A percentile compares a stretch with the other conserved stretches of the same genome.
Evolutionary conservation across 129 eudicot species (phyloP).

Genomic region (Artemisia tridentata): DNA sequence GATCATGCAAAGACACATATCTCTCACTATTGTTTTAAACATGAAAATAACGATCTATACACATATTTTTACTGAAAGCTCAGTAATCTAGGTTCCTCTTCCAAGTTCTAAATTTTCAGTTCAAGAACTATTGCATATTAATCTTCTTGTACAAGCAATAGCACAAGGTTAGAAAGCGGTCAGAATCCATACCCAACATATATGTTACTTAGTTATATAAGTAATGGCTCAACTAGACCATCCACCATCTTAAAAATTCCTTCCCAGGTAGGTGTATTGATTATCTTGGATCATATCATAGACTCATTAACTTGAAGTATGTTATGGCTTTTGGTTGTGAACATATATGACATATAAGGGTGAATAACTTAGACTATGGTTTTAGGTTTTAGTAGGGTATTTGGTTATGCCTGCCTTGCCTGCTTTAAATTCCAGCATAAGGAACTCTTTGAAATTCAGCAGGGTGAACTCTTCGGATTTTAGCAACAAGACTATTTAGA

Average conservation of each 20-base stretch:
- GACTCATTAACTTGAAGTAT: background rate
- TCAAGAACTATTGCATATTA: constrained; percentile 1
- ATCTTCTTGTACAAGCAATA: background rate
- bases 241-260: background rate
- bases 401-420: constrained; percentile 5
- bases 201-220: background rate
- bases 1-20: background rate
- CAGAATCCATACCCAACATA: background rate
- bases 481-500: background rate
- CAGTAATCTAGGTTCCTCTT: background rate
- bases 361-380: background rate
- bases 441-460: background rate
- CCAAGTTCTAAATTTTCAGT: constrained; percentile 1
- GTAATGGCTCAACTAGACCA: background rate
- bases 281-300: background rate
- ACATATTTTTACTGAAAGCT: background rate
- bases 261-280: background rate
- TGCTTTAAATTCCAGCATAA: background rate
- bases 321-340: background rate
- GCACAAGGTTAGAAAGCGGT: background rate
- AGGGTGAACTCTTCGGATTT: background rate
- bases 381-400: background rate
- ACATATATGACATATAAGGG: background rate
- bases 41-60: background rate
- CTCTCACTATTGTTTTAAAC: background rate